Base-by-base conservation (phyloP, 2,329 filamentous ascomycete genomes). In the Botryotinia globosa region DNA sequence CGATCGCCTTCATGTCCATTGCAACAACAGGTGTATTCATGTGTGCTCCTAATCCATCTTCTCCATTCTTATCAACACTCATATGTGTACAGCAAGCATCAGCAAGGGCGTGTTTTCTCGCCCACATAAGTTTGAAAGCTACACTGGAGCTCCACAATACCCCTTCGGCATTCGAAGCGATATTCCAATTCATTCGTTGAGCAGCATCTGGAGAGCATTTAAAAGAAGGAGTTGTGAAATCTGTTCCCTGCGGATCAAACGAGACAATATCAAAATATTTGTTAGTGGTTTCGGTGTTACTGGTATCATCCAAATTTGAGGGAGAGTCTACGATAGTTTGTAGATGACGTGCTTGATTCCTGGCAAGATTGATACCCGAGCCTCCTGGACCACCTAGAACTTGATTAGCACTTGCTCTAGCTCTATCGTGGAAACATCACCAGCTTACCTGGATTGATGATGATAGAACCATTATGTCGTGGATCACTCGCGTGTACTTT, bases 381-480 rank as follows among this genome's bases (percentile, higher is more conserved):
- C 44, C 44, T 45, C 44, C 44, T 45, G 20, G 44, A 22, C 20
- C 44, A 16, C 44, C 44, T 45, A 22, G 44, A 45, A 45, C 8
- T 45, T 7, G 20, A 45, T 45, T 4, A 45, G 1, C 10, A 45
- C 10, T 3, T 45, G 44, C 7, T 45, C 44, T 45, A 45, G 44
- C 44, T 45, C 10, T 1, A 2, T 22, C 20, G 1, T 10, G 8
- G 20, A 7, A 45, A 20, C 0, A 16, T 22, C 1, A 45, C 0
- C 20, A 45, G 44, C 44, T 45, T 45, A 10, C 44, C 44, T 22
- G 44, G 44, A 22, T 45, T 45, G 20, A 45, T 45, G 10, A 22
- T 45, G 20, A 45, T 22, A 45, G 44, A 45, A 45, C 44, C 44
- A 45, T 20, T 8, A 45, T 45, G 8, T 45, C 44, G 7, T 16